A percentile compares a stretch with the other conserved stretches of the same genome.
Conservation (phyloP, 495 filamentous ascomycete species). For the Daldinia loculata region DNA sequence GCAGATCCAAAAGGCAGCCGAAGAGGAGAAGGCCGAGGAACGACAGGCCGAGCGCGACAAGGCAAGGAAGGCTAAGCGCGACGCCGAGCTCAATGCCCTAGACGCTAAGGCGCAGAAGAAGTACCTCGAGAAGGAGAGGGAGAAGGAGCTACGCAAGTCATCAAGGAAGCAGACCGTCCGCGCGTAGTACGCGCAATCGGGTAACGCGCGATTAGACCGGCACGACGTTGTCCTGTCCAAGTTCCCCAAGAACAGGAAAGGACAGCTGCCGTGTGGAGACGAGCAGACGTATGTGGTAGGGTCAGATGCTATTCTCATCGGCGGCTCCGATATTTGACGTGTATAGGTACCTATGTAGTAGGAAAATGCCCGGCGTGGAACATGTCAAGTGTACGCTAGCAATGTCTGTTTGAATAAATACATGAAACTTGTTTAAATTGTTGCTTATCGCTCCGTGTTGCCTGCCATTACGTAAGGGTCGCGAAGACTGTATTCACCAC, state of each 20-base stretch:
- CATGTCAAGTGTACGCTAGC: constrained; percentile 15
- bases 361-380: neutral
- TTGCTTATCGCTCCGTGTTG: neutral
- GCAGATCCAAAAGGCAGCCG: constrained; percentile 80
- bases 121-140: constrained; percentile 88
- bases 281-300: neutral
- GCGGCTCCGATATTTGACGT: neutral
- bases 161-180: constrained; percentile 74
- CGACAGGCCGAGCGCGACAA: constrained; percentile 78
- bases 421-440: neutral
- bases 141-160: constrained; percentile 77
- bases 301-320: neutral
- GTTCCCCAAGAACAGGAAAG: neutral
- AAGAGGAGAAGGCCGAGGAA: constrained; percentile 96
- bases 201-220: neutral
- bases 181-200: constrained; percentile 30
- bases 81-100: constrained; percentile 79
- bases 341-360: constrained; percentile 8
- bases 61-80: constrained; percentile 91
- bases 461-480: neutral
- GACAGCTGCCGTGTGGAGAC: neutral
- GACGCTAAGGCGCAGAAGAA: constrained; percentile 95
- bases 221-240: neutral
- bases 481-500: neutral
- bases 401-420: constrained; percentile 24